phyloP scores from a whole-genome alignment of 345 rosid species.

The Carallia brachiata region DNA sequence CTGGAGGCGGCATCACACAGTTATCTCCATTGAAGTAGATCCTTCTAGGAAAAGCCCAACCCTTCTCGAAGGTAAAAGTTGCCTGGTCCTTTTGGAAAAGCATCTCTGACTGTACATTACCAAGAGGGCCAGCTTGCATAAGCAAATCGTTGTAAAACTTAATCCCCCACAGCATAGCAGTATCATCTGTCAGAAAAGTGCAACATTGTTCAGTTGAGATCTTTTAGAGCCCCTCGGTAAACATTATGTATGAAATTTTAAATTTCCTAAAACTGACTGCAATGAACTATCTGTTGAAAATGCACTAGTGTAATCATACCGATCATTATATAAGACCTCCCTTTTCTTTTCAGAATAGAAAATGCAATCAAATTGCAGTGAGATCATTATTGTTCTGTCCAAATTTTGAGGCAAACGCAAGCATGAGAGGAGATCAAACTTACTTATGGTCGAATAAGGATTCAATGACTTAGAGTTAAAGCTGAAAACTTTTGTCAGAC shows the following conservation, averaged over 20 bases:
- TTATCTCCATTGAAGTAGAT: constrained; percentile 85
- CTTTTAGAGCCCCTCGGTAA: background rate
- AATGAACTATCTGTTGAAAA: background rate
- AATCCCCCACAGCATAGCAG: constrained; percentile 76
- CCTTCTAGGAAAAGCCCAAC: constrained; percentile 87
- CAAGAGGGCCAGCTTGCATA: constrained; percentile 70
- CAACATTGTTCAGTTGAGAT: constrained; percentile 3
- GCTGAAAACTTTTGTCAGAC: constrained; percentile 66
- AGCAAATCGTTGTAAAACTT: constrained; percentile 76
- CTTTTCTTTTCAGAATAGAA: background rate
- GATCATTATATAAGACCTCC: background rate
- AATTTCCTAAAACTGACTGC: background rate
- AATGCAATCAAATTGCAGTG: constrained; percentile 2
- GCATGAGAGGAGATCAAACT: constrained; percentile 23
- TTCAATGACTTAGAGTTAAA: constrained; percentile 57
- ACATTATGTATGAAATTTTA: background rate
- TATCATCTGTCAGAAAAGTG: constrained; percentile 52
- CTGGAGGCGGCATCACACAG: constrained; percentile 86
- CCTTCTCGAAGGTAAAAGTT: constrained; percentile 68
- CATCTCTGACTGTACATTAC: constrained; percentile 80
- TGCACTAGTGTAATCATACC: background rate
- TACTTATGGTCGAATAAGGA: constrained; percentile 65
- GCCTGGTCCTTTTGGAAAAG: constrained; percentile 63
- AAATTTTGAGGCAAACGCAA: background rate
- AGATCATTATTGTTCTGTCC: background rate